These are phyloP conservation scores for Blastocystis sp. DNA, from an alignment of 352 stramenopile genomes.

Conservation along the genomic window DNA sequence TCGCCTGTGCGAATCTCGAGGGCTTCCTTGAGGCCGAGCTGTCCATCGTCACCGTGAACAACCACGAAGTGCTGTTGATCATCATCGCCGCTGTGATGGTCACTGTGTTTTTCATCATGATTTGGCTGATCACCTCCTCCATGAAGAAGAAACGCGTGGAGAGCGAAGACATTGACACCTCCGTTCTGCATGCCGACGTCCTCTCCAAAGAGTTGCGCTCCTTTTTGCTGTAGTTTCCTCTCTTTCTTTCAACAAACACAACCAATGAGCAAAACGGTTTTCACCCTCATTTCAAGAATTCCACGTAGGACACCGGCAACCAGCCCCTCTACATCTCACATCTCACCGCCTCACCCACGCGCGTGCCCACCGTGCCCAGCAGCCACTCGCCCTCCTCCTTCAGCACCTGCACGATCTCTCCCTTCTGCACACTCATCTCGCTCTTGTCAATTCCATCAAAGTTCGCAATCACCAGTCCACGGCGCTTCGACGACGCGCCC, in stretches of 20 bases:
- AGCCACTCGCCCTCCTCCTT: slow-evolving; percentile 52
- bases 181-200: slow-evolving; percentile 7
- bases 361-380: slow-evolving; percentile 36
- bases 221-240: slow-evolving; percentile 20
- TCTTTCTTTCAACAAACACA: slow-evolving; percentile 4
- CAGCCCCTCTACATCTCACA: slow-evolving; percentile 55
- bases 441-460: slow-evolving; percentile 32
- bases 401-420: slow-evolving; percentile 29
- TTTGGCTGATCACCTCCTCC: neutral
- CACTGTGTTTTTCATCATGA: slow-evolving; percentile 15
- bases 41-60: slow-evolving; percentile 29
- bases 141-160: neutral
- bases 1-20: slow-evolving; percentile 20
- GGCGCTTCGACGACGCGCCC: neutral
- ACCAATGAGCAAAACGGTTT: slow-evolving; percentile 20
- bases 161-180: neutral
- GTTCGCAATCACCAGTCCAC: slow-evolving; percentile 43
- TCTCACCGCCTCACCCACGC: neutral
- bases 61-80: slow-evolving; percentile 31
- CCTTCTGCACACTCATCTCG: slow-evolving; percentile 46
- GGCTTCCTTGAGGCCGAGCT: neutral
- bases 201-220: slow-evolving; percentile 37
- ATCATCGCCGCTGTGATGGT: slow-evolving; percentile 39
- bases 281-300: slow-evolving; percentile 19
- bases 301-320: slow-evolving; percentile 36